Conservation (phyloP, 78 protist genomes). For the Planoprotostelium fungivorum region DNA sequence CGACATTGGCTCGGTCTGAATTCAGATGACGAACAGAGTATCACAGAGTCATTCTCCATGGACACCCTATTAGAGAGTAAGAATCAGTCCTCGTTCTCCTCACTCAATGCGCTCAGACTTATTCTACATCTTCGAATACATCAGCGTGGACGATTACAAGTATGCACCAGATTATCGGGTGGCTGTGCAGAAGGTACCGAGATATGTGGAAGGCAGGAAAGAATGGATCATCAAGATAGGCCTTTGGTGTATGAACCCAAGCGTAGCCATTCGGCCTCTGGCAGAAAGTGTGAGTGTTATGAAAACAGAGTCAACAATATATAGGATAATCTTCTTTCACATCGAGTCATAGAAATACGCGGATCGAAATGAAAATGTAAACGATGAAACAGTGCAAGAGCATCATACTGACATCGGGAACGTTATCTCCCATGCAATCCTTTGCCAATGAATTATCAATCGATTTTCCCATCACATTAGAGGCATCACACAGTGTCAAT, state of each 20-base stretch:
- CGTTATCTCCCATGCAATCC: conserved; percentile 89
- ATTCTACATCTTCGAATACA: background rate
- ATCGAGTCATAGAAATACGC: too few species aligned
- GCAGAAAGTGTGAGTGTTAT: background rate
- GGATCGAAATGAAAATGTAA: background rate
- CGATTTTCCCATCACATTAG: background rate
- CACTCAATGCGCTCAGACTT: too few species aligned
- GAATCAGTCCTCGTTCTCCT: too few species aligned
- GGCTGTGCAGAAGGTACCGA: background rate
- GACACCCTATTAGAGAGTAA: too few species aligned
- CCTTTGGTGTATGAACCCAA: background rate
- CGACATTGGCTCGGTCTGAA: too few species aligned
- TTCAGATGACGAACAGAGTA: too few species aligned
- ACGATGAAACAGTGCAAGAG: background rate
- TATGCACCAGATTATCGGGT: background rate
- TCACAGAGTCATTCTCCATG: too few species aligned
- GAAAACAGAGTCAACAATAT: too few species aligned
- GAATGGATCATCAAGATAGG: background rate
- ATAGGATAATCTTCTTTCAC: too few species aligned
- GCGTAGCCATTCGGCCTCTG: background rate
- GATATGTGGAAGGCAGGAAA: background rate
- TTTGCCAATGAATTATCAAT: conserved; percentile 60
- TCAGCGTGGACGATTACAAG: background rate
- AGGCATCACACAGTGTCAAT: background rate
- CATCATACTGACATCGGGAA: conserved; percentile 90